phyloP scores from a whole-genome alignment of 2,329 filamentous ascomycete species.

The Exophiala phaeomuriformis region DNA sequence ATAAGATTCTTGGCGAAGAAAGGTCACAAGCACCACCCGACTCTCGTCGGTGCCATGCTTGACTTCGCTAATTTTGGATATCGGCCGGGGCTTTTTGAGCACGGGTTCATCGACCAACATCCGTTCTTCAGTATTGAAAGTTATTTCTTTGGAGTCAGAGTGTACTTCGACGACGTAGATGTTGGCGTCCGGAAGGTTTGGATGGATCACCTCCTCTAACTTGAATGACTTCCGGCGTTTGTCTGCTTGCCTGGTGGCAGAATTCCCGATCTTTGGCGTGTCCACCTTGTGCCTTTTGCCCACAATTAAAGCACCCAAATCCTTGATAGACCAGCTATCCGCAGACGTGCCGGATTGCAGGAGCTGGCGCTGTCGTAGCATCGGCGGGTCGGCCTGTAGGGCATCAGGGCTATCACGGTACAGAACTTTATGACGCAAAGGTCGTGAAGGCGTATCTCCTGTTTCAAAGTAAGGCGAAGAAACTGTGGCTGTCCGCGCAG shows the following conservation, averaged over 20 bases:
- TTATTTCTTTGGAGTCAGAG: slow-evolving; percentile 2
- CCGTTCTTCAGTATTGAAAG: slow-evolving; percentile 6
- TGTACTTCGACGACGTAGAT: slow-evolving; percentile 13
- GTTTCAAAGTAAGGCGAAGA: slow-evolving; percentile 11
- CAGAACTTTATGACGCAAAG: not conserved
- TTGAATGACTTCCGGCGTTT: slow-evolving; percentile 1
- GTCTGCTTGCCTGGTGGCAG: not conserved
- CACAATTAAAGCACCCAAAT: not conserved
- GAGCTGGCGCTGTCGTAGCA: too few relatives aligned
- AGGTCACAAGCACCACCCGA: slow-evolving; percentile 5
- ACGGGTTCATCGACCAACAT: slow-evolving; percentile 9
- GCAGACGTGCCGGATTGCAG: not conserved
- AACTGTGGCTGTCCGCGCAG: not conserved
- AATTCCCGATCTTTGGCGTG: not conserved
- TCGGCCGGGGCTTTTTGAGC: not conserved
- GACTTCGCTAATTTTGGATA: slow-evolving; percentile 12
- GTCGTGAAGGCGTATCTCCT: not conserved
- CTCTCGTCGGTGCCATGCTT: not conserved
- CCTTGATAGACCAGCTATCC: not conserved
- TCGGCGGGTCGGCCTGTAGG: slow-evolving; percentile 5
- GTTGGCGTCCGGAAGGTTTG: not conserved
- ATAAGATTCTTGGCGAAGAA: not conserved
- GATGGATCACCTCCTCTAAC: slow-evolving; percentile 9
- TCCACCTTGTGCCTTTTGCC: not conserved
- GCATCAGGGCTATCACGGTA: slow-evolving; percentile 16